Conservation (phyloP, 2,329 filamentous ascomycete genomes). For the Diaporthe humulicola region DNA sequence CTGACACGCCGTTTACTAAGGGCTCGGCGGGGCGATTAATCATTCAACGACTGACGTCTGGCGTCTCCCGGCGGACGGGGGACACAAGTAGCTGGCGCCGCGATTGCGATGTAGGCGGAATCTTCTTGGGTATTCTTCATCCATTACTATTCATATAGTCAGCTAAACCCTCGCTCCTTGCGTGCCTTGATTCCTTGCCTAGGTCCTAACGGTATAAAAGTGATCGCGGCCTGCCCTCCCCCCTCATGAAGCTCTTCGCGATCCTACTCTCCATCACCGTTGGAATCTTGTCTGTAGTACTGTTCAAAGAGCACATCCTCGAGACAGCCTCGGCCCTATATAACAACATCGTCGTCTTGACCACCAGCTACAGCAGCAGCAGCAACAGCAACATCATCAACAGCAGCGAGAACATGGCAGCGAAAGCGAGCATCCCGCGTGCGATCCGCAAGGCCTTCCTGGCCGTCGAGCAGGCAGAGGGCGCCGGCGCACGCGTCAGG, state of each 20-base stretch:
- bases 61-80: not conserved
- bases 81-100: not conserved
- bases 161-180: not conserved
- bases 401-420: constrained; percentile 42
- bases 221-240: not conserved
- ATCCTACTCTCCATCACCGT: constrained; percentile 54
- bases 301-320: constrained; percentile 50
- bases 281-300: constrained; percentile 52
- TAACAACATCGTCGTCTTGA: constrained; percentile 1
- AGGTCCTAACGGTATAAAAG: not conserved
- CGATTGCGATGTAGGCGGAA: not conserved
- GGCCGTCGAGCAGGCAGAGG: constrained; percentile 88
- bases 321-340: constrained; percentile 44
- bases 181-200: not conserved
- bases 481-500: constrained; percentile 87
- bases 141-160: not conserved
- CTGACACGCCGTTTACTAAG: constrained; percentile 34
- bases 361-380: constrained; percentile 37
- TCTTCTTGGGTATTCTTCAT: not conserved
- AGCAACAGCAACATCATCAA: constrained; percentile 34
- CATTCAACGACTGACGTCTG: constrained; percentile 15
- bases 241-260: constrained; percentile 55
- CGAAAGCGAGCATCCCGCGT: constrained; percentile 77
- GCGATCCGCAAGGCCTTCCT: constrained; percentile 87
- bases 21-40: constrained; percentile 9